phyloP scores from a whole-genome alignment of 495 filamentous ascomycete genomes.

The Hyaloscypha hepaticicola region DNA sequence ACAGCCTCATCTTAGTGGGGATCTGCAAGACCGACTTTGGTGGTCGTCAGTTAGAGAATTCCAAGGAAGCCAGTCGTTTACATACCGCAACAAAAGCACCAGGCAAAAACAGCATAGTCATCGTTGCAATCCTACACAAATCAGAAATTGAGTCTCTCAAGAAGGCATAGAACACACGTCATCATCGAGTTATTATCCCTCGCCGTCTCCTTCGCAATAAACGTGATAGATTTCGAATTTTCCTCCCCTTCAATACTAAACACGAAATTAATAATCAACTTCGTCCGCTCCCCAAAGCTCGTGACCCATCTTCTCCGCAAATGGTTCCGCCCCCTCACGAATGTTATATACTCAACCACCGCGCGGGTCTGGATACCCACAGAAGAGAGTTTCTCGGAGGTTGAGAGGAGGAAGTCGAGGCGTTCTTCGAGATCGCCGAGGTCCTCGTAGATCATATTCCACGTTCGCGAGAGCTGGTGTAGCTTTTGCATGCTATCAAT shows the following conservation, averaged over 20 bases:
- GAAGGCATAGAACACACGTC: background rate
- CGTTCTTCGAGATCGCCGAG: constrained; percentile 9
- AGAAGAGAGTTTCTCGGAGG: background rate
- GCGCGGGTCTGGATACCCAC: background rate
- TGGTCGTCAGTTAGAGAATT: too few relatives aligned
- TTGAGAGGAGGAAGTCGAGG: background rate
- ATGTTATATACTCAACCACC: background rate
- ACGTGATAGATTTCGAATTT: background rate
- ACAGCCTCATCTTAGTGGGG: too few relatives aligned
- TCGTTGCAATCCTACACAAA: background rate
- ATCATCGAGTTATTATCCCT: background rate
- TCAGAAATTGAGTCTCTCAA: background rate
- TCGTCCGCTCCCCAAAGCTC: constrained; percentile 2
- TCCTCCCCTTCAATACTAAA: background rate
- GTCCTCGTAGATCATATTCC: constrained; percentile 11
- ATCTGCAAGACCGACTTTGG: too few relatives aligned
- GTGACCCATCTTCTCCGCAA: background rate
- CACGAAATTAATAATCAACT: constrained; percentile 5
- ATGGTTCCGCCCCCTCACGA: constrained; percentile 1
- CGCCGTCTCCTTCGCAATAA: background rate
- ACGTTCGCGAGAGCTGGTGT: constrained; percentile 6
- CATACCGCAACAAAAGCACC: constrained; percentile 2
- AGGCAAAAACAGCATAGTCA: constrained; percentile 1
- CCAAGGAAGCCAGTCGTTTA: too few relatives aligned
- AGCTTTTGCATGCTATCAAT: background rate